phyloP scores from a whole-genome alignment of 805 yeast species.

The Deakozyma indianensis region DNA sequence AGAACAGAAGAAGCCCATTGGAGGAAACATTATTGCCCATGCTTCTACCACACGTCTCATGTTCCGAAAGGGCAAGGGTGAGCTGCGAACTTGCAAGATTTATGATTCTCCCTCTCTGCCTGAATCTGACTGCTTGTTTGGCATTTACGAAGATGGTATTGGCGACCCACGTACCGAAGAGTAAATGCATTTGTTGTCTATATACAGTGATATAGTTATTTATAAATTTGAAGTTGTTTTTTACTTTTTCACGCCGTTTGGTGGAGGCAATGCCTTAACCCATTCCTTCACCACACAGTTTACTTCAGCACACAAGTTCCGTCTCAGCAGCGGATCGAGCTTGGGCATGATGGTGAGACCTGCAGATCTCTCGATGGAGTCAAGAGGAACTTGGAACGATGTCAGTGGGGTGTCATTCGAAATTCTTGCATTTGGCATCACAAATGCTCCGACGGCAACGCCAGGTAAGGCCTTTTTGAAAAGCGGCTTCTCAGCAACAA shows the following conservation, averaged over 20 bases:
- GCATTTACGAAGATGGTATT: constrained; percentile 91
- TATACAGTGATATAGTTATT: no score
- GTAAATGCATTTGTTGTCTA: constrained; percentile 16
- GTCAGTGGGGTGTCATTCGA: constrained; percentile 56
- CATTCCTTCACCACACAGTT: constrained; percentile 79
- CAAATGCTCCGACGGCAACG: constrained; percentile 81
- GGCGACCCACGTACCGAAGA: constrained; percentile 89
- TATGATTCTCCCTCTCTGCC: constrained; percentile 96
- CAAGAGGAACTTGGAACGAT: constrained; percentile 74
- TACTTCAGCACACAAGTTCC: constrained; percentile 65
- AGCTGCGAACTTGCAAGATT: constrained; percentile 84
- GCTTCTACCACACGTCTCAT: constrained; percentile 87
- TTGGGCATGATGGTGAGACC: constrained; percentile 72
- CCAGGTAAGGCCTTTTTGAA: constrained; percentile 19
- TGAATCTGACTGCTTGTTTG: constrained; percentile 88
- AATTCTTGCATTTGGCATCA: constrained; percentile 76
- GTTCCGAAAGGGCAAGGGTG: constrained; percentile 82
- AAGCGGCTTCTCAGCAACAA: constrained; percentile 61
- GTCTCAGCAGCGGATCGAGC: constrained; percentile 41
- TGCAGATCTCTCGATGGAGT: constrained; percentile 73
- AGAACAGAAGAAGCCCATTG: constrained; percentile 96
- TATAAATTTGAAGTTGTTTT: background rate
- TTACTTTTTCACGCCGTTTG: background rate
- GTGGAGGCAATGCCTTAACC: constrained; percentile 24
- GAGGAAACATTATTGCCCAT: constrained; percentile 96